Conservation (phyloP, 2,329 filamentous ascomycete species). For the Botrytis sinoallii region DNA sequence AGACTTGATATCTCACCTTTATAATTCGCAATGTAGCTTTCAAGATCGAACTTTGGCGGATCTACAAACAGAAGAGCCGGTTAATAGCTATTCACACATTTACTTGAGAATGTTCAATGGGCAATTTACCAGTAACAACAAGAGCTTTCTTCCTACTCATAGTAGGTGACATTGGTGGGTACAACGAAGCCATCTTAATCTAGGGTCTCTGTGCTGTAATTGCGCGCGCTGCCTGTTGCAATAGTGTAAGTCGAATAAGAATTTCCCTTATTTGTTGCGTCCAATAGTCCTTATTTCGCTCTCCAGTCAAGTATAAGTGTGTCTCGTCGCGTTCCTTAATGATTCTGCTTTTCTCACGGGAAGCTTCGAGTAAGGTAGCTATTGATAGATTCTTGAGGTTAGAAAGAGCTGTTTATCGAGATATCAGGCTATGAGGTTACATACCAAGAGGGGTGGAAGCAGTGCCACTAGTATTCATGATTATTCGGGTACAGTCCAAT, state of each 20-base stretch:
- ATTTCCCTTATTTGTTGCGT: background rate
- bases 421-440: background rate
- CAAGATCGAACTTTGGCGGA: slow-evolving; percentile 82
- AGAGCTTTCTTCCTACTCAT: slow-evolving; percentile 25
- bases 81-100: slow-evolving; percentile 13
- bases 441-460: slow-evolving; percentile 2
- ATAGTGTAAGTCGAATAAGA: background rate
- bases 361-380: background rate
- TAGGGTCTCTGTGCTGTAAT: background rate
- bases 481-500: background rate
- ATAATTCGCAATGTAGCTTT: slow-evolving; percentile 89
- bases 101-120: background rate
- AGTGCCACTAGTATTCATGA: background rate
- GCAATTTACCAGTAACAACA: slow-evolving; percentile 25
- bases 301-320: background rate
- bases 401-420: background rate
- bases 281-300: background rate
- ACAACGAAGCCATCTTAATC: slow-evolving; percentile 3
- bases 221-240: background rate
- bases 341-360: background rate
- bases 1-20: slow-evolving; percentile 52
- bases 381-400: slow-evolving; percentile 3
- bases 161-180: slow-evolving; percentile 19
- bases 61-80: slow-evolving; percentile 23
- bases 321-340: background rate